These are phyloP conservation scores for Sporothrix curviconia DNA, from an alignment of 2,329 filamentous ascomycete species.

Conservation along the genomic window DNA sequence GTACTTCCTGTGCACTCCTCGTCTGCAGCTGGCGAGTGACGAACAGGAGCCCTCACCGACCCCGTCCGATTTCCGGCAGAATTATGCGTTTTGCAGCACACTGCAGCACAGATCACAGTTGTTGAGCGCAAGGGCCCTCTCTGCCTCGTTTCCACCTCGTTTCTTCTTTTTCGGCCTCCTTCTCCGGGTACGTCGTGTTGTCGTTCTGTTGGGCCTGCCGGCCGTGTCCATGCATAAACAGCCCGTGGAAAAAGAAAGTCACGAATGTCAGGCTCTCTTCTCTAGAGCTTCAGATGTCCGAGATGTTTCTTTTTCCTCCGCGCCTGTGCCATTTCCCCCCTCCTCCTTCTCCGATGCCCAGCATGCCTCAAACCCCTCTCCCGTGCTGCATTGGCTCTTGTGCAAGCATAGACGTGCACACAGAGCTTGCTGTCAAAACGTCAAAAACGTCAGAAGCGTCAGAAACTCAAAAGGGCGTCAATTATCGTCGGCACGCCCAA, in stretches of 20 bases:
- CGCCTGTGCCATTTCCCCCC: background rate
- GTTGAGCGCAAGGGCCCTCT: background rate
- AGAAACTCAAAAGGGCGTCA: too few species aligned
- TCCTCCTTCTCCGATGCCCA: background rate
- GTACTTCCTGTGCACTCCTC: too few species aligned
- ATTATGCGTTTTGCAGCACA: constrained; percentile 1
- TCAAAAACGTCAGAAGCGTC: background rate
- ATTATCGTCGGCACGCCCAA: too few species aligned
- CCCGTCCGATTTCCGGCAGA: background rate
- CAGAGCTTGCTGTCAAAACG: background rate
- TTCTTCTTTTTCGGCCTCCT: background rate
- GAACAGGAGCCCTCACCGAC: background rate
- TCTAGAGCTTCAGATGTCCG: background rate
- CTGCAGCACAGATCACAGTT: background rate
- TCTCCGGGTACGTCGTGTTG: background rate
- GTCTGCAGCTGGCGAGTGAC: background rate
- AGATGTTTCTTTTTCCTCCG: background rate
- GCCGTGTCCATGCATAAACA: background rate
- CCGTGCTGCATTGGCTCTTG: background rate
- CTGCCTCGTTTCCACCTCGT: background rate
- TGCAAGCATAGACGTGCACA: background rate
- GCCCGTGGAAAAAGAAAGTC: background rate
- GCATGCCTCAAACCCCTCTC: background rate
- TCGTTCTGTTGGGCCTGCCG: background rate
- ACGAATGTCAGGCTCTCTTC: background rate